Evolutionary conservation across 306 rosid genomes (phyloP), one percentile per base, ranked within the genome.

Genomic region (Trifolium subterraneum): DNA sequence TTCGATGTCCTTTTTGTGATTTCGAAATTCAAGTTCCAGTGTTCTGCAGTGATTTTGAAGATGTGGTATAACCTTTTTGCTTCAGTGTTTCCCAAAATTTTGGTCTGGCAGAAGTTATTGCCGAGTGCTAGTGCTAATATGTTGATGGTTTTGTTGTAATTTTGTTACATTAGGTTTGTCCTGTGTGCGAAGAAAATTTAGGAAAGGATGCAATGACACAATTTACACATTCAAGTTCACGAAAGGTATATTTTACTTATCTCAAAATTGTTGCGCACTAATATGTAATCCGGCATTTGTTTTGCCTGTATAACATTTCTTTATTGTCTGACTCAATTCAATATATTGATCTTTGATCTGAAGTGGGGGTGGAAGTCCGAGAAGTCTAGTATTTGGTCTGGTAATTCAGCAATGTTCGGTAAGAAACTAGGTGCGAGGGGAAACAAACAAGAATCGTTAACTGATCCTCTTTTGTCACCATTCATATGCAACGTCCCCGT

Each of bases 1-100:
- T 95, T 71, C 86, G 84, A 31, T 95, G 99, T 77, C 99, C 99
- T 64, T 92, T 87, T 83, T 95, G 99, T 77, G 88, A 87, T 77
- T 81, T 87, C 69, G 98, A 92, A 66, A 84, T 95, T 55, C 92
- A 85, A 78, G 77, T 88, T 76, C 82, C 86, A 36, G 14, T 71
- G 33, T 86, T 86, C 79, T 88, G 96, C 81, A 75, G 70, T 83
- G 93, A 90, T 84, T 81, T 88, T 77, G 89, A 90, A 82, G 86
- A 81, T 81, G 87, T 95, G 29, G 99, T 95, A 85, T 68, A 87
- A 64, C 60, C 48, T 74, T 69, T 73, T 60, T 44, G 55, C 51
- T 59, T 61, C 38, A 36, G 9, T 1, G 39, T 36, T 36, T 36
- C 16, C 4, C 9, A 27, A 38, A 6, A 48, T 47, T 58, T 18